Evolutionary conservation across 2,329 filamentous ascomycete genomes (phyloP).

Genomic region (Aspergillus sp.): DNA sequence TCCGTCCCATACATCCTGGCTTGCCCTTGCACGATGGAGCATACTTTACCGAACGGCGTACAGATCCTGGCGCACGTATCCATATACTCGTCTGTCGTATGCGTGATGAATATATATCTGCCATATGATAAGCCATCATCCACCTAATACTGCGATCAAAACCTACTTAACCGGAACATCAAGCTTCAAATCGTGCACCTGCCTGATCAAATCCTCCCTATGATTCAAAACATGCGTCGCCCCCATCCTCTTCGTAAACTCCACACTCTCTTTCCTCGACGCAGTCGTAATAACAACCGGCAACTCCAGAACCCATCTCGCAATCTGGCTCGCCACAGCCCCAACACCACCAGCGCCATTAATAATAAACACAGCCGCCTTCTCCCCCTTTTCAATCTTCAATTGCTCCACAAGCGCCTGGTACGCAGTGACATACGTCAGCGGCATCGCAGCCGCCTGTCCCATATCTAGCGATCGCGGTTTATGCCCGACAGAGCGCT

Average conservation of each 20-base stretch:
- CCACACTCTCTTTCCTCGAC: slow-evolving; percentile 41
- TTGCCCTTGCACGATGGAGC: slow-evolving; percentile 46
- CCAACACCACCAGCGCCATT: slow-evolving; percentile 50
- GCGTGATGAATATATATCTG: slow-evolving; percentile 44
- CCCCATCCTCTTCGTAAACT: slow-evolving; percentile 42
- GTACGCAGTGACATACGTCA: slow-evolving; percentile 47
- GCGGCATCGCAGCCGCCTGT: slow-evolving; percentile 45
- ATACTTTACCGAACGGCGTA: slow-evolving; percentile 47
- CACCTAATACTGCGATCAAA: slow-evolving; percentile 19
- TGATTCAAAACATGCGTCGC: slow-evolving; percentile 48
- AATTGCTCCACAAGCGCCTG: slow-evolving; percentile 46
- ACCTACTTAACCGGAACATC: slow-evolving; percentile 14
- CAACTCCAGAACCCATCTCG: slow-evolving; percentile 38
- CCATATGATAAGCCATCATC: not conserved
- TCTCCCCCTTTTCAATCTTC: slow-evolving; percentile 38
- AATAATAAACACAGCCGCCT: slow-evolving; percentile 45
- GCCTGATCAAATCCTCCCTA: slow-evolving; percentile 28
- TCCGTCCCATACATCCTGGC: slow-evolving; percentile 48
- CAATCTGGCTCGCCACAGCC: slow-evolving; percentile 47
- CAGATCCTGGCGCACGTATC: slow-evolving; percentile 38
- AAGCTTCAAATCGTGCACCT: slow-evolving; percentile 20
- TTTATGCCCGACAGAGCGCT: slow-evolving; percentile 40
- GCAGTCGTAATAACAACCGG: slow-evolving; percentile 48
- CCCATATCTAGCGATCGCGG: slow-evolving; percentile 41
- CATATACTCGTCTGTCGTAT: slow-evolving; percentile 44